phyloP scores from a whole-genome alignment of 345 rosid genomes.

The Euphorbia peplus region DNA sequence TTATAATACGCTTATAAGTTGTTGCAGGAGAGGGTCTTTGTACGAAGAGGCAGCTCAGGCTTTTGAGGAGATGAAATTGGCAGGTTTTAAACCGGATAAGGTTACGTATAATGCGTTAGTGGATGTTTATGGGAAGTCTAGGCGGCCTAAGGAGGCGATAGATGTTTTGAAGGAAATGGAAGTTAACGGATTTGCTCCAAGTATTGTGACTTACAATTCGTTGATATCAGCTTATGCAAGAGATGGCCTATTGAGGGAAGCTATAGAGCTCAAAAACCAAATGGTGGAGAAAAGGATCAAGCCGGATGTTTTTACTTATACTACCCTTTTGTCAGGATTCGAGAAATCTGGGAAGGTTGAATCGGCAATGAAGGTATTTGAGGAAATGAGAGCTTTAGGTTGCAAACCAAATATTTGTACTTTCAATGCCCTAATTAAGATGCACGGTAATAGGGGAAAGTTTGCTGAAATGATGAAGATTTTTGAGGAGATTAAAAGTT shows the following conservation, averaged over 20 bases:
- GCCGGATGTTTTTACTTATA: slow-evolving; percentile 95
- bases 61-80: slow-evolving; percentile 67
- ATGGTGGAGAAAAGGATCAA: slow-evolving; percentile 64
- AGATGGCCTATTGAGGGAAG: slow-evolving; percentile 72
- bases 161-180: slow-evolving; percentile 83
- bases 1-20: slow-evolving; percentile 76
- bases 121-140: slow-evolving; percentile 91
- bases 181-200: slow-evolving; percentile 56
- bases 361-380: slow-evolving; percentile 62
- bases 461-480: slow-evolving; percentile 90
- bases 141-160: slow-evolving; percentile 80
- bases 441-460: slow-evolving; percentile 86
- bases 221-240: slow-evolving; percentile 82
- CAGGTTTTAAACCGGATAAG: slow-evolving; percentile 71
- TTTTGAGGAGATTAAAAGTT: slow-evolving; percentile 70
- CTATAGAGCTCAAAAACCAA: slow-evolving; percentile 68
- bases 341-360: slow-evolving; percentile 87
- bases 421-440: slow-evolving; percentile 87
- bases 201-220: slow-evolving; percentile 76
- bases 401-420: slow-evolving; percentile 93
- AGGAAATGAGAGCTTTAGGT: slow-evolving; percentile 73
- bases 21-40: slow-evolving; percentile 81
- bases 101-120: slow-evolving; percentile 78
- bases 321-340: slow-evolving; percentile 83
- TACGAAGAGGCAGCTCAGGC: slow-evolving; percentile 73